phyloP scores from a whole-genome alignment of 2,329 filamentous ascomycete genomes.

The Apiospora rasikravindrae region DNA sequence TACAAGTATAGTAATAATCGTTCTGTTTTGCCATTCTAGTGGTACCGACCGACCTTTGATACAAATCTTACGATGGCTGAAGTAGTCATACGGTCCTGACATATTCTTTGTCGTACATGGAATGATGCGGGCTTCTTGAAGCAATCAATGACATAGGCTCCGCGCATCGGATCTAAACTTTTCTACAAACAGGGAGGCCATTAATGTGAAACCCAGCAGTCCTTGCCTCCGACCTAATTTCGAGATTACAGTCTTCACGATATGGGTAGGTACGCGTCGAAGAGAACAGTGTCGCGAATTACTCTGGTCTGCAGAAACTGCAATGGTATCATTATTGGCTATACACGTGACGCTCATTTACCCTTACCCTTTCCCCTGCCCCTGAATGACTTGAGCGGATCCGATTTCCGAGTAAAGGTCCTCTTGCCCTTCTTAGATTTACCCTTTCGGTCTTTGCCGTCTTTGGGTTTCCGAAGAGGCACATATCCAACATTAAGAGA shows the following conservation, averaged over 20 bases:
- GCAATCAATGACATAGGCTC: no score
- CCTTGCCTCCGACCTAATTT: no score
- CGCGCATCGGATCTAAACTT: no score
- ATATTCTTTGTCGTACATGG: no score
- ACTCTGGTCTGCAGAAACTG: not conserved
- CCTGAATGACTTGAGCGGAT: constrained; percentile 91
- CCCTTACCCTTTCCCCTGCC: constrained; percentile 53
- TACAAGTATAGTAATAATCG: no score
- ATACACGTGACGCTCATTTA: not conserved
- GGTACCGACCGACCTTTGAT: no score
- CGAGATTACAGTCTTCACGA: not conserved
- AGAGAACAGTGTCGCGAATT: not conserved
- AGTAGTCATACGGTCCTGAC: no score
- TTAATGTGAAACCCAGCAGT: not conserved
- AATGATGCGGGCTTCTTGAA: no score
- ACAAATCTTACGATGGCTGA: no score
- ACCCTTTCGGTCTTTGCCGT: constrained; percentile 54
- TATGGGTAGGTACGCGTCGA: not conserved
- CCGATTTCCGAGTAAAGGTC: constrained; percentile 66
- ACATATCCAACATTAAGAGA: constrained; percentile 77
- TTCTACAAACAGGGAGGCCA: not conserved
- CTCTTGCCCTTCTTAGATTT: constrained; percentile 54
- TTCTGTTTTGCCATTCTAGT: no score
- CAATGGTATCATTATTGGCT: constrained; percentile 14
- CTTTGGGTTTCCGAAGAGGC: constrained; percentile 61